Evolutionary conservation across 768 basidiomycete genomes (phyloP), one percentile per base, ranked within the genome.

Genomic region (Boletus rufocinnamomeus): DNA sequence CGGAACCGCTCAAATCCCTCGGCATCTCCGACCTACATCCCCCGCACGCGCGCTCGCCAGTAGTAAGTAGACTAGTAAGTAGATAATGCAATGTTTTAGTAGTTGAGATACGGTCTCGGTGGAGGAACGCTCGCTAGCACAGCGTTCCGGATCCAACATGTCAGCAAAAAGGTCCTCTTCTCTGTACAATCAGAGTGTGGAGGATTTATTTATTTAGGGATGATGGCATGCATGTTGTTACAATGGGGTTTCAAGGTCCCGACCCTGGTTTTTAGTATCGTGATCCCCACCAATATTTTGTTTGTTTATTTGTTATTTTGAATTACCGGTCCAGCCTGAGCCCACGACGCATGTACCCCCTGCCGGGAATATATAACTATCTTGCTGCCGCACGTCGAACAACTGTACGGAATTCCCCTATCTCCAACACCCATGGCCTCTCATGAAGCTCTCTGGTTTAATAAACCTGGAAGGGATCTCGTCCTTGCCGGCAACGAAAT

Each of bases 401-500:
- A 35, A 35, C 21, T 13, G 13, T n/a, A 27, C 25, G 9, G 10
- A 27, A 19, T 51, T 25, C 16, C 49, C 21, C 34, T 14, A 14
- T 35, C 34, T 35, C 34, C 14, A 8, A 35, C 34, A 35, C 6
- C 7, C 28, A 50, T 52, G 50, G 35, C 63, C 30, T 47, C 57
- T 23, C 50, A 63, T 28, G 51, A 48, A 52, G 50, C 57, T 43
- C 57, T 63, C 7, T 63, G 61, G 53, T 50, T 56, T 34, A 27
- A 28, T 14, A 38, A 44, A 21, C 21, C 27, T 17, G 44, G 50
- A 21, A 28, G 37, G 17, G 49, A 43, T 2, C 32, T 63, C 11
- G 25, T 16, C 6, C 37, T 59, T 9, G 50, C 38, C 16, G n/a
- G 30, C 6, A 55, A 52, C 21, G 57, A 60, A 0, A 65, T 79